Evolutionary conservation across 306 rosid species (phyloP).

Genomic region (Vicia faba): DNA sequence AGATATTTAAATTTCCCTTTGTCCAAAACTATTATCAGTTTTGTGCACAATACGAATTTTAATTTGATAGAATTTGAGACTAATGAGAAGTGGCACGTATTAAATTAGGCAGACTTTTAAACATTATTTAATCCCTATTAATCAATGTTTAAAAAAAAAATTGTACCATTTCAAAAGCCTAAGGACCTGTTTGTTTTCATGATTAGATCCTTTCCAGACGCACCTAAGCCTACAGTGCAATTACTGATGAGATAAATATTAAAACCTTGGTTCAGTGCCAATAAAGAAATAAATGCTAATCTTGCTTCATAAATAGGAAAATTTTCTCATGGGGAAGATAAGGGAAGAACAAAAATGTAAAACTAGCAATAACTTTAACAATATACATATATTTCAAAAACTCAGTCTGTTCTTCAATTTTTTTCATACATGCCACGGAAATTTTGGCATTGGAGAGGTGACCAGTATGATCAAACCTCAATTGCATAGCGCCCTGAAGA

Average conservation of each 20-base stretch:
- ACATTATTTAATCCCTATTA: too few relatives aligned
- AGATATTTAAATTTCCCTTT: too few relatives aligned
- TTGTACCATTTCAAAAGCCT: too few relatives aligned
- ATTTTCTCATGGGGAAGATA: not conserved
- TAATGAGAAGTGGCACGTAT: too few relatives aligned
- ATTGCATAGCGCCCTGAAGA: constrained; percentile 19
- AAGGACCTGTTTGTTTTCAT: too few relatives aligned
- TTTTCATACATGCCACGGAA: constrained; percentile 14
- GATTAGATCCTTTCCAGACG: not conserved
- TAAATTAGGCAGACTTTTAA: too few relatives aligned
- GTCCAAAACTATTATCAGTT: too few relatives aligned
- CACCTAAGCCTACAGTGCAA: not conserved
- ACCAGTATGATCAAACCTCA: constrained; percentile 22
- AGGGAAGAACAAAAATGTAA: not conserved
- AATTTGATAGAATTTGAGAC: too few relatives aligned
- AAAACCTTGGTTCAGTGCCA: not conserved
- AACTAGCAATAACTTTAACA: not conserved
- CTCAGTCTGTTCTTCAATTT: not conserved
- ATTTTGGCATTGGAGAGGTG: constrained; percentile 7
- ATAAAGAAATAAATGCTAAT: not conserved
- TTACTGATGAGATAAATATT: not conserved
- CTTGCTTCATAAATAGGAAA: constrained; percentile 4
- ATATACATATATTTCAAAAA: constrained; percentile 23
- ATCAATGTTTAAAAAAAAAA: too few relatives aligned
- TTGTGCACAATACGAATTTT: too few relatives aligned